These are phyloP conservation scores for Solanum microdontum DNA, from an alignment of 257 asterid genomes.

Conservation along the genomic window DNA sequence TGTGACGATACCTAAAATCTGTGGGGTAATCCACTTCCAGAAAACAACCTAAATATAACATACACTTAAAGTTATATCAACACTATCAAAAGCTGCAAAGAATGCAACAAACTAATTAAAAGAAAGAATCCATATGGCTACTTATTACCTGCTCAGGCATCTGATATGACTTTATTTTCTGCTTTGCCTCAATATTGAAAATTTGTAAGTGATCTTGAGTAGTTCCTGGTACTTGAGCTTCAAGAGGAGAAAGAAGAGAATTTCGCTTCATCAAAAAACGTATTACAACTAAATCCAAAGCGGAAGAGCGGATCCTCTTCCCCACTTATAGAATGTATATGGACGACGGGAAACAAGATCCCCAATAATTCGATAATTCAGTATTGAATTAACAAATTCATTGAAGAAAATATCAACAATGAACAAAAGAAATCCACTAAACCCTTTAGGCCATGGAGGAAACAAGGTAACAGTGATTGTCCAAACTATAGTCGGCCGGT, in stretches of 20 bases:
- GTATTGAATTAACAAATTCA: background rate
- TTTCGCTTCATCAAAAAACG: background rate
- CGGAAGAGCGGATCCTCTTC: background rate
- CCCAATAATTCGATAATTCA: background rate
- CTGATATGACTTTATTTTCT: constrained; percentile 86
- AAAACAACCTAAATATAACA: constrained; percentile 59
- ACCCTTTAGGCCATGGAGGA: background rate
- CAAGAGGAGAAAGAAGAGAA: constrained; percentile 19
- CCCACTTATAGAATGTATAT: background rate
- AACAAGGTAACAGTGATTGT: background rate
- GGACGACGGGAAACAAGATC: background rate
- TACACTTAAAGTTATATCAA: background rate
- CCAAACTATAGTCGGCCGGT: background rate
- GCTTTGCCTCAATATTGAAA: constrained; percentile 92
- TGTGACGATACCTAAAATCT: constrained; percentile 90
- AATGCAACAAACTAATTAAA: background rate
- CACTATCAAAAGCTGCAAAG: background rate
- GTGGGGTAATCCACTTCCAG: constrained; percentile 98
- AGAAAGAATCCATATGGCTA: background rate
- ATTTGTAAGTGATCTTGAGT: constrained; percentile 95
- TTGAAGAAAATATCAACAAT: background rate
- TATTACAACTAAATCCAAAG: background rate
- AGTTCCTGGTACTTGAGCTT: constrained; percentile 96
- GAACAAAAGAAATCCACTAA: background rate
- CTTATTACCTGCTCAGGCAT: constrained; percentile 96